These are phyloP conservation scores for Diaporthe vaccinii DNA, from an alignment of 2,329 filamentous ascomycete species.

Conservation along the genomic window DNA sequence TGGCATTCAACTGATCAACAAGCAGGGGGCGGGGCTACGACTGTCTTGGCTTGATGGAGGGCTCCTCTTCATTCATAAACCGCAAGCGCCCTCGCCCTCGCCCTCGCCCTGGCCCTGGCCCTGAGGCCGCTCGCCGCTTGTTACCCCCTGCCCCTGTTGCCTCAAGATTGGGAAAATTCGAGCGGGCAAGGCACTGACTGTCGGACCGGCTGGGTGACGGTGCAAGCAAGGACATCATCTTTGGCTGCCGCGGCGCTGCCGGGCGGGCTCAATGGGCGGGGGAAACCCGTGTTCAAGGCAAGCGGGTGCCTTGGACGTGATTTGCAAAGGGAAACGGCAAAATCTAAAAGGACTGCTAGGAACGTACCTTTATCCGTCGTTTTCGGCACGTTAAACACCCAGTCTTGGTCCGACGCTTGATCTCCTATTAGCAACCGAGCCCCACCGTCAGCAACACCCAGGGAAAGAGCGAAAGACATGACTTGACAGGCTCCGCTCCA, in stretches of 20 bases:
- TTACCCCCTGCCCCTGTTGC: neutral
- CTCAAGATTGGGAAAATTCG: neutral
- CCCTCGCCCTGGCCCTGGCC: no score
- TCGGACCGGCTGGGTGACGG: neutral
- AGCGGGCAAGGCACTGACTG: neutral
- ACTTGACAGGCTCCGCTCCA: slow-evolving; percentile 29
- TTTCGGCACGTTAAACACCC: slow-evolving; percentile 74
- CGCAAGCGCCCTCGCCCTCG: neutral
- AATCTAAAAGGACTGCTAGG: neutral
- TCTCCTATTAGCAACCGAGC: slow-evolving; percentile 61
- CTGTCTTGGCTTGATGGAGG: slow-evolving; percentile 1
- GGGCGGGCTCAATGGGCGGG: neutral
- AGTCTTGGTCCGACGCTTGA: slow-evolving; percentile 73
- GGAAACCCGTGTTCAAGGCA: neutral
- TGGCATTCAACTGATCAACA: slow-evolving; percentile 27
- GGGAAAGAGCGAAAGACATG: slow-evolving; percentile 37
- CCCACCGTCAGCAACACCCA: slow-evolving; percentile 46
- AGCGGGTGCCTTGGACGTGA: no score
- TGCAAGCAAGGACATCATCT: neutral
- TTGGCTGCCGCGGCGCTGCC: neutral
- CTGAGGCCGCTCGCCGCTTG: neutral
- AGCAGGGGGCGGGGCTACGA: neutral
- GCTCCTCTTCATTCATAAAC: neutral
- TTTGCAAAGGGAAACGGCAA: neutral
- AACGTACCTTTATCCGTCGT: slow-evolving; percentile 73